Conservation (phyloP, 1,284 basidiomycete genomes). For the Caloboletus firmus region DNA sequence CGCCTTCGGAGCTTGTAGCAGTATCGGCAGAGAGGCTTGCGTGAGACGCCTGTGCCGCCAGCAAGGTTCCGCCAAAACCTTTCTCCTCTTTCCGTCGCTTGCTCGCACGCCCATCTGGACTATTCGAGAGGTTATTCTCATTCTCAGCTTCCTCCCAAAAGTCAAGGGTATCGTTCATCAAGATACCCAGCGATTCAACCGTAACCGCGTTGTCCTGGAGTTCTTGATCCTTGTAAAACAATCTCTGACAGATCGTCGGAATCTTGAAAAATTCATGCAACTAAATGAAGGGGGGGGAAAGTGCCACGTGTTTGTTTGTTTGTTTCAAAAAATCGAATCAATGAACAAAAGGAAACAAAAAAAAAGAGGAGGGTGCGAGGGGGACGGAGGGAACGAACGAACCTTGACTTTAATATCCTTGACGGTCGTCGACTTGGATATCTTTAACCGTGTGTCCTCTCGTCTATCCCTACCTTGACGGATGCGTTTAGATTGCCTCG, state of each 20-base stretch:
- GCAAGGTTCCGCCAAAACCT: conserved; percentile 74
- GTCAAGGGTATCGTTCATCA: conserved; percentile 65
- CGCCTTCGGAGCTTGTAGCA: conserved; percentile 36
- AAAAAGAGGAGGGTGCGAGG: no score
- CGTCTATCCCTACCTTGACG: conserved; percentile 53
- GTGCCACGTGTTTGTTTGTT: background rate
- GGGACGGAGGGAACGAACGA: conserved; percentile 17
- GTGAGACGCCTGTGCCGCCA: conserved; percentile 32
- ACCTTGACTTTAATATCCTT: conserved; percentile 78
- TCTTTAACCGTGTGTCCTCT: conserved; percentile 49
- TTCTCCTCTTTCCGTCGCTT: conserved; percentile 58
- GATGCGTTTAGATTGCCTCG: conserved; percentile 67
- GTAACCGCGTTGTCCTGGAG: conserved; percentile 63
- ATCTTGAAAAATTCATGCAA: conserved; percentile 60
- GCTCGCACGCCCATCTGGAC: conserved; percentile 46
- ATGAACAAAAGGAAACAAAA: background rate
- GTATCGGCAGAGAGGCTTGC: conserved; percentile 33
- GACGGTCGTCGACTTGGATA: conserved; percentile 65
- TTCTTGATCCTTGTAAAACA: conserved; percentile 64
- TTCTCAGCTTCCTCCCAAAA: conserved; percentile 62
- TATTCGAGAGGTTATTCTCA: conserved; percentile 52
- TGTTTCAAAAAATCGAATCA: background rate
- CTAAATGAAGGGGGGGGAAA: conserved; percentile 32
- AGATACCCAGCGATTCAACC: conserved; percentile 57
- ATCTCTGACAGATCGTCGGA: conserved; percentile 70